phyloP scores from a whole-genome alignment of 257 asterid genomes.

The Primulina tabacum region DNA sequence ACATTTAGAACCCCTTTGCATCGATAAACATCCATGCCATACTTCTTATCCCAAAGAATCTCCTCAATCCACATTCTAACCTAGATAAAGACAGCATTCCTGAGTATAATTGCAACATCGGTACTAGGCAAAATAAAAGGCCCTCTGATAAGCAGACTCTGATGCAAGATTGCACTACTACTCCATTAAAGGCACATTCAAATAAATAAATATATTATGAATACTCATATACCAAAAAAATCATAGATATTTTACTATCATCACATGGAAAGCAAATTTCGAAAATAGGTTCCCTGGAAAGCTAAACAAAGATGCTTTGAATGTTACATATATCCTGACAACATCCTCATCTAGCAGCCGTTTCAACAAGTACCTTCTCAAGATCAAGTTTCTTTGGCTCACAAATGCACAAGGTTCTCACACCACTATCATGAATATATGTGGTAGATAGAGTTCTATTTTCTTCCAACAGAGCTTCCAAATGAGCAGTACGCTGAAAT shows the following conservation, averaged over 20 bases:
- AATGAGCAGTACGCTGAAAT: constrained; percentile 71
- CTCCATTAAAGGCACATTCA: neutral
- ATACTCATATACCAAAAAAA: constrained; percentile 9
- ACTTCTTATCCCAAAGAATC: constrained; percentile 85
- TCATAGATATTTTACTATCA: neutral
- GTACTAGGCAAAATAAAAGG: neutral
- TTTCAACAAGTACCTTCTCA: constrained; percentile 63
- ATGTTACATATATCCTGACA: constrained; percentile 13
- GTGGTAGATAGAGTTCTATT: constrained; percentile 60
- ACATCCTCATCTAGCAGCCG: constrained; percentile 5
- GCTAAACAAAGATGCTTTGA: neutral
- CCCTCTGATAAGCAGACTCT: neutral
- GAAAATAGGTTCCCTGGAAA: constrained; percentile 2
- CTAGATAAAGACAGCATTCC: constrained; percentile 34
- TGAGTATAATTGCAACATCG: neutral
- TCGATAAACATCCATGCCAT: constrained; percentile 90
- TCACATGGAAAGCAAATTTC: neutral
- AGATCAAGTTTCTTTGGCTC: constrained; percentile 58
- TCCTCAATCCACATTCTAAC: constrained; percentile 82
- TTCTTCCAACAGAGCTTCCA: constrained; percentile 73
- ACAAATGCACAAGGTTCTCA: constrained; percentile 76
- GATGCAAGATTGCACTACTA: constrained; percentile 19
- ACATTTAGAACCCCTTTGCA: constrained; percentile 83
- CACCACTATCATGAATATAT: constrained; percentile 76
- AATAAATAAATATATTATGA: neutral